These are phyloP conservation scores for Metschnikowia amazonensis DNA, from an alignment of 805 yeast genomes.

Conservation along the genomic window DNA sequence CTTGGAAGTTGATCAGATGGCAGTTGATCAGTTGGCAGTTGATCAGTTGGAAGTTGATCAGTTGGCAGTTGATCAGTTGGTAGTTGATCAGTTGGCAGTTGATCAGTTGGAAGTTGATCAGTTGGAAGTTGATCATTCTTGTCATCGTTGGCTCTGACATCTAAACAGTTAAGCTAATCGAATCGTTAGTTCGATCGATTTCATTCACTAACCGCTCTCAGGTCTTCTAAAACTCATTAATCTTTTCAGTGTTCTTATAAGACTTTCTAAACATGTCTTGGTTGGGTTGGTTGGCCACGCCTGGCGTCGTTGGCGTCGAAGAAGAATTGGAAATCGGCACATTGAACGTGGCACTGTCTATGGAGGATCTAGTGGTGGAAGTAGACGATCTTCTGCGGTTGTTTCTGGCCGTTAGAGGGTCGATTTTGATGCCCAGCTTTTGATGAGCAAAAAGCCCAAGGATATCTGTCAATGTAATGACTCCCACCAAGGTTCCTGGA, in stretches of 20 bases:
- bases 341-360: slow-evolving; percentile 12
- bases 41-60: too few species aligned
- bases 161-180: too few species aligned
- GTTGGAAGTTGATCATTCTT: not conserved
- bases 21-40: too few species aligned
- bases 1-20: too few species aligned
- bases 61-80: too few species aligned
- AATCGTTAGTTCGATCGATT: too few species aligned
- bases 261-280: slow-evolving; percentile 20
- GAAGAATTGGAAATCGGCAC: slow-evolving; percentile 3
- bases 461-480: slow-evolving; percentile 87
- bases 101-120: too few species aligned
- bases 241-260: slow-evolving; percentile 12
- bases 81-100: too few species aligned
- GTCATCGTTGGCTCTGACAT: too few species aligned
- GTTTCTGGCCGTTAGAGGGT: slow-evolving; percentile 84
- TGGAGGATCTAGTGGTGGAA: slow-evolving; percentile 24
- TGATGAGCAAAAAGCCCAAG: slow-evolving; percentile 74
- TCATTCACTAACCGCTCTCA: too few species aligned
- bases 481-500: slow-evolving; percentile 85
- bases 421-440: slow-evolving; percentile 63
- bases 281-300: slow-evolving; percentile 14
- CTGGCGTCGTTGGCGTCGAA: slow-evolving; percentile 12
- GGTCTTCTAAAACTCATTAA: not conserved
- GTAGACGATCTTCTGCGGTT: slow-evolving; percentile 70